Conservation (phyloP, 108 stramenopile genomes). For the Schizochytrium sp. region DNA sequence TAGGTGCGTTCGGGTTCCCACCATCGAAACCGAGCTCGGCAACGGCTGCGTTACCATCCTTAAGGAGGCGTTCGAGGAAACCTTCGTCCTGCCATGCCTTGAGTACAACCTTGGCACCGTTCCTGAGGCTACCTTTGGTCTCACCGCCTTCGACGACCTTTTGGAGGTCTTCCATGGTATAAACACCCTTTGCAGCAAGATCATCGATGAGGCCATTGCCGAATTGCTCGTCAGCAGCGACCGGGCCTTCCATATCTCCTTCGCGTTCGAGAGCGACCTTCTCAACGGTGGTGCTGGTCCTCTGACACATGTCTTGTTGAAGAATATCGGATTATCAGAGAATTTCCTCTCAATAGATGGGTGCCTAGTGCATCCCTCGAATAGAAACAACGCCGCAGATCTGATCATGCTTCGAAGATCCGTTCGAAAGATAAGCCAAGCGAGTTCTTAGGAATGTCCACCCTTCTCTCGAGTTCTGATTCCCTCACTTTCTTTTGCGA, state of each 20-base stretch:
- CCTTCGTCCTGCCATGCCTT: slow-evolving; percentile 75
- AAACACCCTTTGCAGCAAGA: slow-evolving; percentile 65
- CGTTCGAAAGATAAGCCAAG: no score
- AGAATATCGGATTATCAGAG: no score
- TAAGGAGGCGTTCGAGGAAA: slow-evolving; percentile 72
- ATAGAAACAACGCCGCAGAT: no score
- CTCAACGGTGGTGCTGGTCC: slow-evolving; percentile 35
- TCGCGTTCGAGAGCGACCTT: slow-evolving; percentile 1
- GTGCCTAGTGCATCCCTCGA: no score
- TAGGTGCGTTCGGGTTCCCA: slow-evolving; percentile 79
- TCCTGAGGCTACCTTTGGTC: slow-evolving; percentile 65
- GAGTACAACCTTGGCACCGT: slow-evolving; percentile 72
- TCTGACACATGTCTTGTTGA: neutral
- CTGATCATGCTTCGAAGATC: no score
- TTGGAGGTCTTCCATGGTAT: slow-evolving; percentile 69
- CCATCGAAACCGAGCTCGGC: slow-evolving; percentile 75
- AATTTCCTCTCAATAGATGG: no score
- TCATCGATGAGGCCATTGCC: slow-evolving; percentile 65
- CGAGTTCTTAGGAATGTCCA: no score
- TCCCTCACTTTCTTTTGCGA: no score
- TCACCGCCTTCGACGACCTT: slow-evolving; percentile 70
- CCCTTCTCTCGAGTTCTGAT: no score
- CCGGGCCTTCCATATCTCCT: neutral
- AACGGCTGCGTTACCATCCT: slow-evolving; percentile 76
- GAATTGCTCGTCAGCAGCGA: slow-evolving; percentile 62